Evolutionary conservation across 2,329 filamentous ascomycete species (phyloP).

Genomic region (Penicillium sp.): DNA sequence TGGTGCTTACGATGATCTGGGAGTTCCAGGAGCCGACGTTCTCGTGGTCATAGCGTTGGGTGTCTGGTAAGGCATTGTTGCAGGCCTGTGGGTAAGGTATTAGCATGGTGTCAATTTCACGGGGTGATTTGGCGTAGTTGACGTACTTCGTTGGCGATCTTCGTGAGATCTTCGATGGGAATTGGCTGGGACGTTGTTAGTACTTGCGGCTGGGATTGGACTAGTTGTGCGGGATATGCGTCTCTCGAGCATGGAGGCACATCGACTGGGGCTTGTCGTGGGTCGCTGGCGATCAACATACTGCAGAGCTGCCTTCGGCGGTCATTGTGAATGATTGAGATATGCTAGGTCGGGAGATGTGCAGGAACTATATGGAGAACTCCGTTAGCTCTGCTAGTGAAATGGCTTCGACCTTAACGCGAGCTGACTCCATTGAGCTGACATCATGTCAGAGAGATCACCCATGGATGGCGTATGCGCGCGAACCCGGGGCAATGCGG

Average conservation of each 20-base stretch:
- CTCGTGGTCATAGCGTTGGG: slow-evolving; percentile 79
- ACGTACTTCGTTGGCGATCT: slow-evolving; percentile 78
- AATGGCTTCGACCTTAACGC: not conserved
- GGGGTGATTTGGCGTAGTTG: not conserved
- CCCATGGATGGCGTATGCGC: slow-evolving; percentile 11
- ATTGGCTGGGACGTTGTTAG: slow-evolving; percentile 58
- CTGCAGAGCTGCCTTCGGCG: slow-evolving; percentile 29
- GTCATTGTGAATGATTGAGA: slow-evolving; percentile 28
- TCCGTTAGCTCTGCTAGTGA: not conserved
- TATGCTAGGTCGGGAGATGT: not conserved
- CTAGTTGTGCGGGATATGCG: not conserved
- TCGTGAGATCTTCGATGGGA: slow-evolving; percentile 70
- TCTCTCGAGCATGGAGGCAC: not conserved
- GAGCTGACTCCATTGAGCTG: slow-evolving; percentile 13
- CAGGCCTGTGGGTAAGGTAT: slow-evolving; percentile 62
- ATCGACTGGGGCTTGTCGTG: not conserved
- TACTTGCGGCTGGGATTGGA: slow-evolving; percentile 2
- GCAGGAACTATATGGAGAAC: not conserved
- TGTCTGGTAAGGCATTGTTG: slow-evolving; percentile 67
- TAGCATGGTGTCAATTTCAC: slow-evolving; percentile 4
- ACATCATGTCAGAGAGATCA: slow-evolving; percentile 9
- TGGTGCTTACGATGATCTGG: slow-evolving; percentile 72
- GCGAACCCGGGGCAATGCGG: slow-evolving; percentile 18
- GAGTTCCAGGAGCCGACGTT: slow-evolving; percentile 88
- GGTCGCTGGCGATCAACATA: slow-evolving; percentile 19